These are phyloP conservation scores for Calocybe indica DNA, from an alignment of 768 basidiomycete genomes.

Conservation along the genomic window DNA sequence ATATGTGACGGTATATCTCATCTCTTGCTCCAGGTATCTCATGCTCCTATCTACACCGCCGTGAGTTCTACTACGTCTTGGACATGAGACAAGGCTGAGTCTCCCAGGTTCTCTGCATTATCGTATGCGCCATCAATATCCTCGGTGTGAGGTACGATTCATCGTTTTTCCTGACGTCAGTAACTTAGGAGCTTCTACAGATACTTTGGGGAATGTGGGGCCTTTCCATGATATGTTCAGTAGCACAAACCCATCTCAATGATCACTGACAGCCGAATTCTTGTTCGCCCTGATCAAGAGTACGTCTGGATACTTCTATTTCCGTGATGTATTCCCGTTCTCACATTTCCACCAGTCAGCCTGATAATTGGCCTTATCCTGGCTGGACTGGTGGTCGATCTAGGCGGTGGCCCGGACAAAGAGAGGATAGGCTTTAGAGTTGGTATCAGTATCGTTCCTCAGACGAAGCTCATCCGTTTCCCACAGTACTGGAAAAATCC, in stretches of 20 bases:
- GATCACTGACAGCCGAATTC: slow-evolving; percentile 47
- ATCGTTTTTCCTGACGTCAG: background rate
- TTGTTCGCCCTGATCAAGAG: slow-evolving; percentile 61
- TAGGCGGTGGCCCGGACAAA: slow-evolving; percentile 70
- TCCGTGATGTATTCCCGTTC: background rate
- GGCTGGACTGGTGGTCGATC: slow-evolving; percentile 63
- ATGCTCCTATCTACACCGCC: slow-evolving; percentile 52
- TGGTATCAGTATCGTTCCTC: slow-evolving; percentile 14
- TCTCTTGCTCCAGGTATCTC: slow-evolving; percentile 29
- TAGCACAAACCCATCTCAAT: background rate
- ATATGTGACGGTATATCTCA: background rate
- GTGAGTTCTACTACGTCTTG: slow-evolving; percentile 12
- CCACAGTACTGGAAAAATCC: slow-evolving; percentile 66
- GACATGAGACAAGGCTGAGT: background rate
- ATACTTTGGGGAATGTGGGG: slow-evolving; percentile 61
- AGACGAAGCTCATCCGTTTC: background rate
- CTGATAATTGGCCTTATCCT: slow-evolving; percentile 58
- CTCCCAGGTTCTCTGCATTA: slow-evolving; percentile 37
- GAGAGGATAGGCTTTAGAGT: slow-evolving; percentile 67
- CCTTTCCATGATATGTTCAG: background rate
- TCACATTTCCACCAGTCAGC: slow-evolving; percentile 29
- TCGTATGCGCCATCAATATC: slow-evolving; percentile 59
- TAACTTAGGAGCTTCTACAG: slow-evolving; percentile 16
- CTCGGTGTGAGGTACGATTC: slow-evolving; percentile 56
- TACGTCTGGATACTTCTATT: slow-evolving; percentile 18